Evolutionary conservation across 345 rosid species (phyloP).

Genomic region (Dipteronia sinensis): DNA sequence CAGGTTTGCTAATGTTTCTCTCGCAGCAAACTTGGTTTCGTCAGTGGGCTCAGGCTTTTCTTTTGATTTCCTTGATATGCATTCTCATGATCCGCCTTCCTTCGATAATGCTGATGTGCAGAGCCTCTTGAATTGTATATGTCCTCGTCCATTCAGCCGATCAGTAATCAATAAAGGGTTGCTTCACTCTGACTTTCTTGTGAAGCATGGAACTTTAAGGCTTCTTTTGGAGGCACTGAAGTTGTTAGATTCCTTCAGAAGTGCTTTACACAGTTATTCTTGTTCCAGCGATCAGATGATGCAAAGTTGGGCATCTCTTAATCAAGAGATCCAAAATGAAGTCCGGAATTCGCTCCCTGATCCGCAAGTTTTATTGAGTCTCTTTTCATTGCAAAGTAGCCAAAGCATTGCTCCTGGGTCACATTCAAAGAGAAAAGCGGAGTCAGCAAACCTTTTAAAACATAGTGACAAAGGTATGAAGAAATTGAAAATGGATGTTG

Average conservation of each 20-base stretch:
- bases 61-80: constrained; percentile 56
- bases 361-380: constrained; percentile 69
- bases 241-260: constrained; percentile 62
- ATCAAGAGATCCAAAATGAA: constrained; percentile 66
- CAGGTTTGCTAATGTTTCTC: constrained; percentile 81
- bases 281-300: constrained; percentile 29
- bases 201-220: constrained; percentile 82
- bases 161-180: constrained; percentile 77
- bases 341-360: constrained; percentile 73
- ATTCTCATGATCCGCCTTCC: constrained; percentile 41
- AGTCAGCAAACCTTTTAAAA: constrained; percentile 28
- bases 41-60: constrained; percentile 52
- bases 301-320: constrained; percentile 48
- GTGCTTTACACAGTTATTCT: constrained; percentile 40
- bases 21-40: constrained; percentile 77
- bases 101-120: constrained; percentile 52
- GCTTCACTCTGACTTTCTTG: constrained; percentile 79
- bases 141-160: constrained; percentile 75
- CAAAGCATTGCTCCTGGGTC: constrained; percentile 30
- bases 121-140: constrained; percentile 61
- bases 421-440: constrained; percentile 53
- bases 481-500: constrained; percentile 42
- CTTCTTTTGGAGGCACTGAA: constrained; percentile 76
- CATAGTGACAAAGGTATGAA: constrained; percentile 35
- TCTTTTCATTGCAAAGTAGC: constrained; percentile 56